phyloP scores from a whole-genome alignment of 192 early-diverging fungal genomes.

The Geranomyces michiganensis region DNA sequence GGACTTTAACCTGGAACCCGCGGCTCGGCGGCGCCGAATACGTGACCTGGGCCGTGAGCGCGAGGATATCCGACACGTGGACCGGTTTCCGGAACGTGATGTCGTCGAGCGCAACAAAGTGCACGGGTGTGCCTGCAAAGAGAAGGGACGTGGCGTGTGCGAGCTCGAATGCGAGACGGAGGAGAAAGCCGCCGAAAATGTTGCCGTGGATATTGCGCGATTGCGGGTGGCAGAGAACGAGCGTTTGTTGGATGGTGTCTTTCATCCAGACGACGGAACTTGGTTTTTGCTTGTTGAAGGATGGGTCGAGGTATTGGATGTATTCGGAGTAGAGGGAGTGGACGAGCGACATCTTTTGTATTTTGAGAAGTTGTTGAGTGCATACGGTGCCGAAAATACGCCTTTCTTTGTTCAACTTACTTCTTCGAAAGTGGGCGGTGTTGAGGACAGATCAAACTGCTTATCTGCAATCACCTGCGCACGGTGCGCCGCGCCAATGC shows the following conservation, averaged over 20 bases:
- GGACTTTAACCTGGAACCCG: constrained; percentile 58
- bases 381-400: too few relatives aligned
- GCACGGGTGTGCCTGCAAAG: constrained; percentile 62
- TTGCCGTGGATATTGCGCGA: constrained; percentile 82
- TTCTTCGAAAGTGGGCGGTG: constrained; percentile 79
- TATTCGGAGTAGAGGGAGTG: constrained; percentile 75
- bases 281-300: constrained; percentile 34
- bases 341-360: constrained; percentile 60
- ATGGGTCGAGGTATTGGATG: constrained; percentile 57
- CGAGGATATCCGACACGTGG: constrained; percentile 76
- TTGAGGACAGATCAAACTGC: constrained; percentile 59
- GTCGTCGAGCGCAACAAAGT: constrained; percentile 56
- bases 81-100: constrained; percentile 82
- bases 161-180: constrained; percentile 85
- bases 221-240: constrained; percentile 72
- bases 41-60: constrained; percentile 74
- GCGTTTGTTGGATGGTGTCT: constrained; percentile 73
- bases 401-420: not conserved
- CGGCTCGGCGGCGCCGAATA: constrained; percentile 68
- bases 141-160: constrained; percentile 76
- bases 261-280: constrained; percentile 66
- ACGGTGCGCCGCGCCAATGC: constrained; percentile 64
- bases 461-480: constrained; percentile 49
- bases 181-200: constrained; percentile 77
- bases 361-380: too few relatives aligned